These are phyloP conservation scores for Pseudogymnoascus sp. DNA, from an alignment of 2,329 filamentous ascomycete genomes.

Conservation along the genomic window DNA sequence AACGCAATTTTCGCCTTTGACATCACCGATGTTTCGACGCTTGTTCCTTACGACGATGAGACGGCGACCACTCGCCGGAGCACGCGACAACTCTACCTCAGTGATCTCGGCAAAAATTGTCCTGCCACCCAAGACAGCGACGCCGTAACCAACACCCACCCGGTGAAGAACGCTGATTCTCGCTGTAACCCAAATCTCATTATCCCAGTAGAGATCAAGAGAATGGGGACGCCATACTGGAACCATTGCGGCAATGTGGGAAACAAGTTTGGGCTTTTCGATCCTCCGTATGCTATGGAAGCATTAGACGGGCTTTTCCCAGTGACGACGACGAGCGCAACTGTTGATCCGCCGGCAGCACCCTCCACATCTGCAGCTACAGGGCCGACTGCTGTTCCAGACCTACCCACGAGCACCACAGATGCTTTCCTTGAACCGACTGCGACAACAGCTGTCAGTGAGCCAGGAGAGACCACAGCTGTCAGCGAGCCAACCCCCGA, in stretches of 20 bases:
- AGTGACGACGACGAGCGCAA: background rate
- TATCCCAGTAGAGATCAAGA: slow-evolving; percentile 26
- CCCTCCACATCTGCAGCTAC: background rate
- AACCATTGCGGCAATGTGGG: slow-evolving; percentile 32
- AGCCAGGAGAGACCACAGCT: background rate
- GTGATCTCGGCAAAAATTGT: slow-evolving; percentile 31
- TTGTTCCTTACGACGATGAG: slow-evolving; percentile 20
- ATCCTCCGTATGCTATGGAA: slow-evolving; percentile 34
- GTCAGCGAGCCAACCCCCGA: background rate
- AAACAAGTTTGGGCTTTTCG: slow-evolving; percentile 33
- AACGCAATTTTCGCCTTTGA: slow-evolving; percentile 28
- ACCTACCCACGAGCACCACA: background rate
- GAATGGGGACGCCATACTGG: slow-evolving; percentile 21
- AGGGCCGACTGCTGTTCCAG: background rate
- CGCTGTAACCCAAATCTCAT: slow-evolving; percentile 31
- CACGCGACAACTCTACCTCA: slow-evolving; percentile 29
- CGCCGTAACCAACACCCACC: slow-evolving; percentile 25
- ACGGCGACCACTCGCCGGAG: slow-evolving; percentile 14
- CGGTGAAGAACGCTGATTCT: slow-evolving; percentile 17
- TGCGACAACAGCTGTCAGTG: background rate
- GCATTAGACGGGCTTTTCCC: slow-evolving; percentile 21
- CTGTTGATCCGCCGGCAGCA: slow-evolving; percentile 34
- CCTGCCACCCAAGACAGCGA: slow-evolving; percentile 24
- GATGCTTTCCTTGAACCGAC: background rate
- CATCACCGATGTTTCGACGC: slow-evolving; percentile 31